Base-by-base conservation (phyloP, 768 basidiomycete genomes). In the Boletus patriciae region DNA sequence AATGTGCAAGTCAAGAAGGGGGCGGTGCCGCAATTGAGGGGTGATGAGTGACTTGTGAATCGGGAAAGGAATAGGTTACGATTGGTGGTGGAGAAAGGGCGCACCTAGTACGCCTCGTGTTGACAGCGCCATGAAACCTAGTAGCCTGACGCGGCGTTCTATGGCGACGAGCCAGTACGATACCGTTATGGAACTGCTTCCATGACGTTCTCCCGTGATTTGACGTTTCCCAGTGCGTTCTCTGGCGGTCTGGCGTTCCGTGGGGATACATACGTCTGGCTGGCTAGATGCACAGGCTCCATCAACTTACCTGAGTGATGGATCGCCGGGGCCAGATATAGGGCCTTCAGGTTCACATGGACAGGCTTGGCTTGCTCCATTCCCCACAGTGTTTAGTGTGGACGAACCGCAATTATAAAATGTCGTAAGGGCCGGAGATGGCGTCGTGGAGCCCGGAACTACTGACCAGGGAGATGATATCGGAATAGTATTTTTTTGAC, bases 81-180 rank as follows among this genome's bases (percentile, higher is more conserved):
- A 64, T 68, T 49, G 42, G 41, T 45, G 12, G 65, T 63, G 57
- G 65, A 57, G 56, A 43, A 65, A 67, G 46, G 34, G 63, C 66
- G 61, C 72, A 72, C 70, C 67, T 62, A n/a, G n/a, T n/a, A 53
- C 57, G 46, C 65, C 72, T 64, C 70, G 50, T 72, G 70, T 70
- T 62, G 66, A 64, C 70, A 60, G 61, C 62, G 61, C 59, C 64
- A 70, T 70, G 71, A 71, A 71, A 71, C 72, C 70, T 70, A 70
- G 68, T 70, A 70, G 68, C 52, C 41, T 70, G 71, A 72, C 53
- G 62, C 58, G 62, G 68, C 59, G 60, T 62, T 62, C 54, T 70
- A 62, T 63, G 57, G 71, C 65, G 67, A 70, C 67, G 57, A 60
- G 50, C 59, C 57, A 62, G 64, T 57, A 56, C 34, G 51, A 57